Percentiles rank a stretch among this genome's conserved stretches.
Evolutionary conservation across 306 rosid genomes (phyloP).

Genomic region (Potentilla sterilis): DNA sequence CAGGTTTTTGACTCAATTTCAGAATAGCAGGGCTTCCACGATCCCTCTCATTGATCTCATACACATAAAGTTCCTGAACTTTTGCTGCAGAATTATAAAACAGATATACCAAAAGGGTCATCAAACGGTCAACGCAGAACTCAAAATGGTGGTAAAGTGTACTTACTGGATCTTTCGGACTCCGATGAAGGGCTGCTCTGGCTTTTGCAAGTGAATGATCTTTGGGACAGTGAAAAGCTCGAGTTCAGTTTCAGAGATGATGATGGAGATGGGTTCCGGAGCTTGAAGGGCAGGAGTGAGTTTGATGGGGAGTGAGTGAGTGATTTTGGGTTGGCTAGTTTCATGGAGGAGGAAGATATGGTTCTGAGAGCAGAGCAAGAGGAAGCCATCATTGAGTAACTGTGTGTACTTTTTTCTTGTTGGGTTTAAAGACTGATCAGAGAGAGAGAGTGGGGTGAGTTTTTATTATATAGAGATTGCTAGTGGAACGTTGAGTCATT

Average conservation of each 20-base stretch:
- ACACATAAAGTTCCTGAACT: constrained; percentile 32
- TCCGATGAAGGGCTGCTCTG: constrained; percentile 17
- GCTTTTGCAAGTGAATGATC: constrained; percentile 30
- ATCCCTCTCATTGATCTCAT: constrained; percentile 40
- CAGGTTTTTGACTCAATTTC: constrained; percentile 30
- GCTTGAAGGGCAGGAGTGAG: constrained; percentile 17
- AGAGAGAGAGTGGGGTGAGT: too few species aligned
- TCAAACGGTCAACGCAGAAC: too few species aligned
- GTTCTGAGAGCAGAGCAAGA: constrained; percentile 32
- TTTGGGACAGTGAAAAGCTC: constrained; percentile 3
- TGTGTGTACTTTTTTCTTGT: neutral
- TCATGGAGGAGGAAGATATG: constrained; percentile 21
- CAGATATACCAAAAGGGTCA: neutral
- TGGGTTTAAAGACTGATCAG: neutral
- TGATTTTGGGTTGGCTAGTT: constrained; percentile 17
- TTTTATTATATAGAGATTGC: too few species aligned
- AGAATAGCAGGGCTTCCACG: constrained; percentile 35
- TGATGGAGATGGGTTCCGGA: constrained; percentile 6
- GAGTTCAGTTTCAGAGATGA: constrained; percentile 9
- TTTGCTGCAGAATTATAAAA: constrained; percentile 16
- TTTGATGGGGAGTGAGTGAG: constrained; percentile 8
- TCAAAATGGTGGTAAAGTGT: neutral
- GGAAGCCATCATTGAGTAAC: constrained; percentile 40
- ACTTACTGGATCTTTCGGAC: constrained; percentile 17
- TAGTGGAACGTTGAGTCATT: too few species aligned